These are phyloP conservation scores for Colletotrichum graminicola DNA, from an alignment of 2,329 filamentous ascomycete species.

Conservation along the genomic window DNA sequence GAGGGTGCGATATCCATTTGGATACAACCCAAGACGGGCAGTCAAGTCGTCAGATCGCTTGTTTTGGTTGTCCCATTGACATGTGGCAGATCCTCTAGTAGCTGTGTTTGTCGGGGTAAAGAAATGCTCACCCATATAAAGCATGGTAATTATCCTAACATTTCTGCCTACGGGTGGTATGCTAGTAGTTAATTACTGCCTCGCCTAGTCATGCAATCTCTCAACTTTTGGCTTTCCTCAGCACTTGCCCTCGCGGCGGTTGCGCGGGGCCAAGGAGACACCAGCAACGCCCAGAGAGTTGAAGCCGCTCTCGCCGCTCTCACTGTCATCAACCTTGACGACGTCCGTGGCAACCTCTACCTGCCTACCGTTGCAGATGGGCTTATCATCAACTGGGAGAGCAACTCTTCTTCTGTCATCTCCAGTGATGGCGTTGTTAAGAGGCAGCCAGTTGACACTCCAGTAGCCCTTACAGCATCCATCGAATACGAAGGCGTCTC, in stretches of 20 bases:
- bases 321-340: conserved; percentile 50
- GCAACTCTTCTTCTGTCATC: conserved; percentile 51
- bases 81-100: conserved; percentile 13
- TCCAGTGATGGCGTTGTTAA: conserved; percentile 52
- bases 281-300: conserved; percentile 5
- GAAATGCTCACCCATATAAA: conserved; percentile 10
- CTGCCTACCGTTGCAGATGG: conserved; percentile 50
- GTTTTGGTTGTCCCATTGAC: conserved; percentile 4
- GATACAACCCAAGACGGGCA: conserved; percentile 31
- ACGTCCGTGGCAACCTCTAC: conserved; percentile 55
- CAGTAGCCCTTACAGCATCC: conserved; percentile 53
- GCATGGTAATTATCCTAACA: background rate
- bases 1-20: background rate
- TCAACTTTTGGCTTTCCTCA: conserved; percentile 29
- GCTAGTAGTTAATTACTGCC: background rate
- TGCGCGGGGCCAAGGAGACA: conserved; percentile 21
- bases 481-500: conserved; percentile 45
- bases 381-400: conserved; percentile 52
- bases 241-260: conserved; percentile 29
- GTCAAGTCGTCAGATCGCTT: conserved; percentile 8
- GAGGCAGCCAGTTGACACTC: conserved; percentile 46
- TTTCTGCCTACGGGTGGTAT: background rate
- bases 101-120: conserved; percentile 7
- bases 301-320: conserved; percentile 45
- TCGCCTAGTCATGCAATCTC: conserved; percentile 17